Evolutionary conservation across 108 stramenopile species (phyloP), one percentile per base, ranked within the genome.

Genomic region (Conticribra weissflogii): DNA sequence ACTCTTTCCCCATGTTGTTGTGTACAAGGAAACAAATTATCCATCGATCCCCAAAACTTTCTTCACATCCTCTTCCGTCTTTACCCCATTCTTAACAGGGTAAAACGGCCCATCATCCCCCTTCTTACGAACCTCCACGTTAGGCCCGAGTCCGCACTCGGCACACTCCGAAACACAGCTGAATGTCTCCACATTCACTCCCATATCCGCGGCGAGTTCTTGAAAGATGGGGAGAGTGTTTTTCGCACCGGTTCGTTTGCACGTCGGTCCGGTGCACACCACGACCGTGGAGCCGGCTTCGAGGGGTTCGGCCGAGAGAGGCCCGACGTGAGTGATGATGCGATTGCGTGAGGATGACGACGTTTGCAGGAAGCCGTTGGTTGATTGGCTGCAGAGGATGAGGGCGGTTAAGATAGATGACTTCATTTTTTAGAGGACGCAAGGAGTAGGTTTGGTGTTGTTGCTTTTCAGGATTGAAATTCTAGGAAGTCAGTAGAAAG

Each of bases 121-220:
- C 32, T 76, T 72, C 31, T 72, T 79, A 59, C 85, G 65, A 12
- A 88, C 41, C 49, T 88, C 88, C 4, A 86, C 85, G 46, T 88
- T 88, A 18, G 88, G 88, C 7, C 88, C 88, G 58, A 88, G 30
- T 17, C 71, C 88, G 59, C 88, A 88, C 57, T 88, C 88, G n/a
- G 88, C 88, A 61, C 88, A 88, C 52, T 88, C 88, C 4, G 75
- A 77, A 3, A 88, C 88, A 59, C 88, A 88, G 27, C 68, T 85
- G n/a, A 86, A 61, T 25, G 88, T 76, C 66, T 88, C 88, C 16
- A 88, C 74, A 17, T 50, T 83, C 12, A 88, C 66, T 23, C 79
- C 75, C 45, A 68, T 47, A 19, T 59, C 71, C 0, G 78, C 63
- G 0, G 74, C 83, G 14, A 83, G 51, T 72, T 86, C 79, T 68